Conservation (phyloP, 768 basidiomycete genomes). For the Tylopilus rubrobrunneus region DNA sequence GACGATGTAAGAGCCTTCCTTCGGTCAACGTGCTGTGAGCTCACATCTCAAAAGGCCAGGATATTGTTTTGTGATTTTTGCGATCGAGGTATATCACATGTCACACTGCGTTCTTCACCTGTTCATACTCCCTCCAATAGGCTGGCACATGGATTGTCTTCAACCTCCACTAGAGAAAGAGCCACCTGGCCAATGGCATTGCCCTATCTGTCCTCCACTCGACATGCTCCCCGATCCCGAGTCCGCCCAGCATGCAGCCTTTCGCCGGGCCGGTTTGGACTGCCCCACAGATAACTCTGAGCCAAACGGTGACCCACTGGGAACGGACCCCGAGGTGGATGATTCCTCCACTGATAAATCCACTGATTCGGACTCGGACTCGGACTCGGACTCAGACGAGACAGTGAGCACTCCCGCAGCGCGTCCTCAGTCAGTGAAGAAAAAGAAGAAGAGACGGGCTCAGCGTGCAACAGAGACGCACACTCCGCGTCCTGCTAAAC, state of each 20-base stretch:
- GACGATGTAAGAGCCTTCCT: conserved; percentile 67
- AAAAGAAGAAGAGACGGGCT: conserved; percentile 25
- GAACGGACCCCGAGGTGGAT: conserved; percentile 30
- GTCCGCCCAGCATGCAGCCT: conserved; percentile 36
- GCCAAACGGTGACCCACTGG: conserved; percentile 24
- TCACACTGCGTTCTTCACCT: conserved; percentile 4
- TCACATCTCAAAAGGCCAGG: conserved; percentile 48
- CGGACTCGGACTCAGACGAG: conserved; percentile 28
- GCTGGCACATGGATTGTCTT: conserved; percentile 85
- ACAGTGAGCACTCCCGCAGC: conserved; percentile 15
- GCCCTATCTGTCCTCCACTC: conserved; percentile 55
- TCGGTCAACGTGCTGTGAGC: conserved; percentile 11
- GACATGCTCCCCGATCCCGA: conserved; percentile 9
- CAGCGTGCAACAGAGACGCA: conserved; percentile 22
- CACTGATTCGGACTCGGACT: conserved; percentile 29
- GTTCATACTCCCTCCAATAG: conserved; percentile 32
- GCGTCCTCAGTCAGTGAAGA: conserved; percentile 17
- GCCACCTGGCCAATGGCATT: conserved; percentile 78
- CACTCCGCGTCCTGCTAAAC: conserved; percentile 37
- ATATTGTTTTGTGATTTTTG: conserved; percentile 93
- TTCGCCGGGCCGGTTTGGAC: conserved; percentile 33
- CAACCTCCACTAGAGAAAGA: conserved; percentile 63
- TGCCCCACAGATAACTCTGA: conserved; percentile 16
- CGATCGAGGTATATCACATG: conserved; percentile 64
- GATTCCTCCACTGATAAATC: conserved; percentile 33